Base-by-base conservation (phyloP, 1,284 basidiomycete genomes). In the Lentinus polychrous region DNA sequence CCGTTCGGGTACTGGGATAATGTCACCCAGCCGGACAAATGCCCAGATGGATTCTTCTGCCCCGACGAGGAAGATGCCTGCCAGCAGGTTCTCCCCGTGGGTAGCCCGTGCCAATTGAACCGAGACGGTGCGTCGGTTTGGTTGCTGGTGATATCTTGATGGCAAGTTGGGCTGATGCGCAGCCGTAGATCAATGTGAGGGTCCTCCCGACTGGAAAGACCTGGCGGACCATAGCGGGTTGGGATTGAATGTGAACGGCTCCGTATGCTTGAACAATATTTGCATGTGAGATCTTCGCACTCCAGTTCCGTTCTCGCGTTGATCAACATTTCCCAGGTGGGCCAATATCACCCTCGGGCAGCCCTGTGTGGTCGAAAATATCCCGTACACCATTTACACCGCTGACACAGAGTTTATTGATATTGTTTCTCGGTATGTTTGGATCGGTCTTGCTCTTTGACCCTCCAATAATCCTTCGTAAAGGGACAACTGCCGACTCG, bases 11-110 rank as follows among this genome's bases (percentile, higher is more conserved):
- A 82, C 59, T 20, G 57, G 36, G 66, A 47, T 61, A 60, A 47
- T 58, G 65, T 48, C 57, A 66, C 42, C 53, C 67, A 88, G 23
- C 90, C 90, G 1, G 67, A 72, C 6, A 72, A 80, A 53, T 94
- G 91, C 59, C 63, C 67, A 2, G 55, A 58, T 15, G 82, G 78
- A 20, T 60, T 73, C 54, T 92, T 91, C 66, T 94, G 91, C 66
- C 91, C 91, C 1, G 91, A 94, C 60, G 91, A 93, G 65, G 80
- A 79, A 53, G 81, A 84, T 57, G 69, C 66, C 2, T 94, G 91
- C 67, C 76, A 84, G 60, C 56, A 66, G 10, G 58, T 85, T 37
- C 68, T 87, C 4, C 45, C 75, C 0, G 78, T 90, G 0, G 83
- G 76, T 23, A 81, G 78, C 52, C 59, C 74, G 11, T 94, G 91